These are phyloP conservation scores for Larix kaempferi DNA, from an alignment of 75 land plant species.

Conservation along the genomic window DNA sequence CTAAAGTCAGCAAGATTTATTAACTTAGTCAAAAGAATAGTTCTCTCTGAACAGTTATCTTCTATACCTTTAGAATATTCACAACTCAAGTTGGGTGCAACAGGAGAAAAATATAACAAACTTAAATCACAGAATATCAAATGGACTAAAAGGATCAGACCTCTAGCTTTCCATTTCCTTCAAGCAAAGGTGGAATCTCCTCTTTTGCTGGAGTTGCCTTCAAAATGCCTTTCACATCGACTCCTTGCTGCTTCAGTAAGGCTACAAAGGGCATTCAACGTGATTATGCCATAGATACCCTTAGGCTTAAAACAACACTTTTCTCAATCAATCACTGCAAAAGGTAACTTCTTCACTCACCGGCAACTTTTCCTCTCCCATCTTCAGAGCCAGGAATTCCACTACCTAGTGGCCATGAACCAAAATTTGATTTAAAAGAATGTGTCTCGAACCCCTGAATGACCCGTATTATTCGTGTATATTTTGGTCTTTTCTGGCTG, in stretches of 20 bases:
- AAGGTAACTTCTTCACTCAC: conserved; percentile 25
- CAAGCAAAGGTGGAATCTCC: conserved; percentile 85
- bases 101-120: background rate
- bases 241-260: conserved; percentile 94
- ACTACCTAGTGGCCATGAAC: conserved; percentile 73
- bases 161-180: conserved; percentile 82
- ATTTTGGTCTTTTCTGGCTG: conserved; percentile 60
- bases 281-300: background rate
- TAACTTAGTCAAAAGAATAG: background rate
- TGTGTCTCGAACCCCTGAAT: conserved; percentile 94
- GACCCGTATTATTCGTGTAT: conserved; percentile 73
- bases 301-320: too few relatives aligned
- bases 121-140: background rate
- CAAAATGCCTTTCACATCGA: conserved; percentile 73
- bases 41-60: background rate
- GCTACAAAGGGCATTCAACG: conserved; percentile 35
- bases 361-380: conserved; percentile 99
- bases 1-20: conserved; percentile 19
- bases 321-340: background rate
- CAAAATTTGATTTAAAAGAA: conserved; percentile 85
- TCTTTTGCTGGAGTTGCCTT: conserved; percentile 74
- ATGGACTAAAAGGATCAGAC: conserved; percentile 20
- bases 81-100: background rate
- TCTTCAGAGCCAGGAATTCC: conserved; percentile 74
- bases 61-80: background rate